Evolutionary conservation across 1,139 yeast species (phyloP).

Genomic region (Geotrichum siamense): DNA sequence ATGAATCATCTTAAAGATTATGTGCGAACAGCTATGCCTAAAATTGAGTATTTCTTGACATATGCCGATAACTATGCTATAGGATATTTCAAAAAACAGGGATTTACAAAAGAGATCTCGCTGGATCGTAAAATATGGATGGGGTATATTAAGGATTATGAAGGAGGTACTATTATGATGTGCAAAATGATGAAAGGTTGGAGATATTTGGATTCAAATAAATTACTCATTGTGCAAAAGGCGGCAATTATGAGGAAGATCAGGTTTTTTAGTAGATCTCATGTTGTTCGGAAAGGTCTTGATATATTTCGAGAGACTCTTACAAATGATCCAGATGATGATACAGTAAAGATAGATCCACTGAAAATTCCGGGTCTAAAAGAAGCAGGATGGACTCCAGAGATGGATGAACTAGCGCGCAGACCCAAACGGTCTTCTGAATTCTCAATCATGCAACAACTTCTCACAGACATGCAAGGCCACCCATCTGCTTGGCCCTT

Average conservation of each 20-base stretch:
- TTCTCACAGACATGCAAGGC: constrained; percentile 79
- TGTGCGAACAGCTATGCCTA: constrained; percentile 73
- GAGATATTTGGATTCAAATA: constrained; percentile 82
- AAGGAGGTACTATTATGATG: constrained; percentile 98
- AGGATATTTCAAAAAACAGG: constrained; percentile 96
- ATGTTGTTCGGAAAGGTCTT: constrained; percentile 75
- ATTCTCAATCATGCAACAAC: constrained; percentile 84
- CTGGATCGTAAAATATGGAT: constrained; percentile 85
- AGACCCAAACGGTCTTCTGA: constrained; percentile 94
- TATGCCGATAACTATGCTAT: constrained; percentile 98
- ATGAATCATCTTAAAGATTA: constrained; percentile 97
- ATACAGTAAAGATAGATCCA: constrained; percentile 48
- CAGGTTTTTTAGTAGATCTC: constrained; percentile 68
- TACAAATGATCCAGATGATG: constrained; percentile 32
- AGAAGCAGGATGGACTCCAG: constrained; percentile 98
- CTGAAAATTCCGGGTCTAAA: constrained; percentile 75
- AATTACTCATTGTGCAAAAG: constrained; percentile 75
- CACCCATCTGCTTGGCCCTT: constrained; percentile 99
- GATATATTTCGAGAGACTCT: constrained; percentile 49
- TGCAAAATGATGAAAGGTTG: constrained; percentile 87
- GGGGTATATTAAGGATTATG: constrained; percentile 98
- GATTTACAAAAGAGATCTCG: constrained; percentile 90
- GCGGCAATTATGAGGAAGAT: constrained; percentile 88
- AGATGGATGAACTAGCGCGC: constrained; percentile 94
- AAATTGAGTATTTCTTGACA: constrained; percentile 79